These are phyloP conservation scores for Aspergillus tanneri DNA, from an alignment of 2,329 filamentous ascomycete genomes.

Conservation along the genomic window DNA sequence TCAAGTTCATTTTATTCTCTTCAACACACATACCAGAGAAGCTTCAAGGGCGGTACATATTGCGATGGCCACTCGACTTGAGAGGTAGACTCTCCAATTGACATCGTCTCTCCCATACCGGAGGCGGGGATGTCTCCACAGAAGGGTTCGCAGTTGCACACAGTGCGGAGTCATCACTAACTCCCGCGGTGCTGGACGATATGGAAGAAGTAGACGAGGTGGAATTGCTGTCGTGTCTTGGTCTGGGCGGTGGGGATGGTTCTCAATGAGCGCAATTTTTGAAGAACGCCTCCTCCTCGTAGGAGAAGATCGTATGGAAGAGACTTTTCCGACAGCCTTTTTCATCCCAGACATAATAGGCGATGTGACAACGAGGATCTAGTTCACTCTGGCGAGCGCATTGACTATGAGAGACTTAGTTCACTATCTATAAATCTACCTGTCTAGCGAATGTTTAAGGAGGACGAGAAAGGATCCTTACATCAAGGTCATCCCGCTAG, in stretches of 20 bases:
- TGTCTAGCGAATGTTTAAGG: neutral
- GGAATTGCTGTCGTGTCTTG: no score
- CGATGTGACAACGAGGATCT: constrained; percentile 1
- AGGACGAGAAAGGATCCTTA: neutral
- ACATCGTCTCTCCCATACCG: no score
- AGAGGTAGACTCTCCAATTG: no score
- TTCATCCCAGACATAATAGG: neutral
- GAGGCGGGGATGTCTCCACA: no score
- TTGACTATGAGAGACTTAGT: neutral
- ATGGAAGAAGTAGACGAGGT: neutral
- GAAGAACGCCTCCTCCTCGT: neutral
- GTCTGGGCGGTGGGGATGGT: no score
- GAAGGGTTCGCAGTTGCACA: no score
- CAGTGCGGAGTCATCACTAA: neutral
- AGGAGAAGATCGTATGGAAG: neutral
- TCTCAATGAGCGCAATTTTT: neutral
- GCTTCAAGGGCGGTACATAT: no score
- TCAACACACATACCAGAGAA: no score
- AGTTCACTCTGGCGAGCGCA: neutral
- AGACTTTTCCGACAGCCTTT: neutral
- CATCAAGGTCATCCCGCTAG: neutral
- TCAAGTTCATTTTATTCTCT: no score
- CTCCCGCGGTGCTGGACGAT: no score
- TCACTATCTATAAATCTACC: no score
- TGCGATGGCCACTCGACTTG: no score